Conservation (phyloP, 2,329 filamentous ascomycete species). For the Zelopaecilomyces penicillatus region DNA sequence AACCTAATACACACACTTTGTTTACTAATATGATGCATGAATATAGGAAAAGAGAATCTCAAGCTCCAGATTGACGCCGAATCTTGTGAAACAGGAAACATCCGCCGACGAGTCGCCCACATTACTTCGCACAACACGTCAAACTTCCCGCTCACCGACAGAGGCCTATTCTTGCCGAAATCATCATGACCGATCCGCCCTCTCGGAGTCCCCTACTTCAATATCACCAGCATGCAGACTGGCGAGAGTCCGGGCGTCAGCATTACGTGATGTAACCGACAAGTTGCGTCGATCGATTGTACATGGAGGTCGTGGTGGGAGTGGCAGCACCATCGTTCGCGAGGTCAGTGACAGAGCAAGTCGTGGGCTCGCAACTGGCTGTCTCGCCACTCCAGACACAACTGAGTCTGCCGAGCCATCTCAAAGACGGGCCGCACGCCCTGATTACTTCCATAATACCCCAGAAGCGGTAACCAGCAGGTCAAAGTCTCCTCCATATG, state of each 20-base stretch:
- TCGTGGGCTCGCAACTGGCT: conserved; percentile 18
- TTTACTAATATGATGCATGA: too few species aligned
- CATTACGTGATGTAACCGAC: conserved; percentile 23
- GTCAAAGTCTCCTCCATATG: conserved; percentile 29
- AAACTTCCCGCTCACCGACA: conserved; percentile 25
- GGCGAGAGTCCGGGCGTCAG: conserved; percentile 16
- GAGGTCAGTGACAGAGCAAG: conserved; percentile 16
- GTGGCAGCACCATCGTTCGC: conserved; percentile 7
- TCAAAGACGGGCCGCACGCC: conserved; percentile 32
- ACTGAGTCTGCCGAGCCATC: conserved; percentile 34
- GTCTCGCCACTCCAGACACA: conserved; percentile 51
- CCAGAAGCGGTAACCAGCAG: conserved; percentile 34
- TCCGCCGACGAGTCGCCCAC: conserved; percentile 17
- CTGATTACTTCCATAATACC: conserved; percentile 35
- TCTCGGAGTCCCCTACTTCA: conserved; percentile 21
- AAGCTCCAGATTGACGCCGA: conserved; percentile 18
- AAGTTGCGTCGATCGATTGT: conserved; percentile 27
- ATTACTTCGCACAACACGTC: conserved; percentile 19
- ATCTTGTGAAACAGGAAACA: conserved; percentile 17
- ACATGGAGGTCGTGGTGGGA: conserved; percentile 13
- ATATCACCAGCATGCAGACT: conserved; percentile 16
- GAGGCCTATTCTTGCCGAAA: conserved; percentile 23
- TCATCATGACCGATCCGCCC: conserved; percentile 20
- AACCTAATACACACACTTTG: background rate
- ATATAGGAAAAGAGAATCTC: conserved; percentile 13